Base-by-base conservation (phyloP, 805 yeast species). In the Teunomyces lycoperdinae region DNA sequence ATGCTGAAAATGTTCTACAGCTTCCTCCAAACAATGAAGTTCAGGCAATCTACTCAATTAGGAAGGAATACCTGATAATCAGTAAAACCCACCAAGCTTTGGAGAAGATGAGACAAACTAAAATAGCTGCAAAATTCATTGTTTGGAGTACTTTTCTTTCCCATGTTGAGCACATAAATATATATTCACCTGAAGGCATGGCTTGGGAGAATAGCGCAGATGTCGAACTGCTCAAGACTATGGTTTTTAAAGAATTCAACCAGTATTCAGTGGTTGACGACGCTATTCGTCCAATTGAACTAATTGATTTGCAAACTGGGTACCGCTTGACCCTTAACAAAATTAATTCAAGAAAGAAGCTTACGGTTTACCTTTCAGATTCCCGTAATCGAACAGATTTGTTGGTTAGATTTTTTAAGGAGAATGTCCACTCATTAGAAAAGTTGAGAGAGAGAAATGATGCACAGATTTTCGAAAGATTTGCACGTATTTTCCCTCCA, bases 31-130 rank as follows among this genome's bases (percentile, higher is more conserved):
- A 68, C 43, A 61, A 58, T 34, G 71, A 70, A 47, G 55, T 68
- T 1, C 64, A 64, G 11, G 46, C 53, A n/a, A 68, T 58, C 0
- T 46, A 70, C 8, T 57, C 64, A 0, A 45, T 58, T 7, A 54
- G 77, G 20, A 68, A 71, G 6, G 77, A 74, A 48, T 77, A 72
- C 61, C 53, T 62, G 2, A 65, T 71, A 4, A 67, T 65, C 27
- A 62, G 67, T 32, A 71, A 67, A 39, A 57, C 73, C 1, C 77
- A 71, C 49, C 57, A 67, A 39, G 74, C 77, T 1, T 64, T 72
- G 3, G 81, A 77, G 51, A 67, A 63, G 26, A 62, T 75, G 13
- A 57, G 74, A 45, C 50, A 76, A 13, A 50, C 69, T 17, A 60
- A 67, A 5, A 74, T 71, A 47, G 54, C 71, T 6, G 63, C 76